Evolutionary conservation across 176 grass and related monocot genomes (phyloP).

Genomic region (Leersia perrieri): DNA sequence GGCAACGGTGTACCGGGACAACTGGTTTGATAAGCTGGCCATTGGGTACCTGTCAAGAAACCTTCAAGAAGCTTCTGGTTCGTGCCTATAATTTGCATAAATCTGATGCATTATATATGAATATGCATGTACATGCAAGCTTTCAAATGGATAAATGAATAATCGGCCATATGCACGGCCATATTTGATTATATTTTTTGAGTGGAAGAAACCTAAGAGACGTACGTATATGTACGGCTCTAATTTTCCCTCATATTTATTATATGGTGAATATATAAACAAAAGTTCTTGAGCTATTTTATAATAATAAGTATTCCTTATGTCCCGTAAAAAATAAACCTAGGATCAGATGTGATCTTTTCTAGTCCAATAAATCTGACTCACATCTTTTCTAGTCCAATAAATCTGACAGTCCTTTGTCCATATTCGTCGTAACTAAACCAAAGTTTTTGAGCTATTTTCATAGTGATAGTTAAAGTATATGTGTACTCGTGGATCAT

Average conservation of each 20-base stretch:
- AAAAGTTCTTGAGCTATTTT: background rate
- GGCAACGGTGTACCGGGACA: slow-evolving; percentile 55
- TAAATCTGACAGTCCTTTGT: too few relatives aligned
- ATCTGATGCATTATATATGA: background rate
- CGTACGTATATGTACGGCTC: too few relatives aligned
- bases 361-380: too few relatives aligned
- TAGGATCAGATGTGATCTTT: too few relatives aligned
- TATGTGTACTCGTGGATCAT: background rate
- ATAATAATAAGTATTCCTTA: too few relatives aligned
- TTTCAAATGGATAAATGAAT: background rate
- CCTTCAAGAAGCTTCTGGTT: slow-evolving; percentile 72
- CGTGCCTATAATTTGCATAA: background rate
- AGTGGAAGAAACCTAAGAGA: background rate
- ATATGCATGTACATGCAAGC: background rate
- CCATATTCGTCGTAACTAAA: too few relatives aligned
- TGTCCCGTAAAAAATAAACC: too few relatives aligned
- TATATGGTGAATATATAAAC: background rate
- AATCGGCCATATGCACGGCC: background rate
- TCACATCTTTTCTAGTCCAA: too few relatives aligned
- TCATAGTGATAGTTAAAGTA: background rate
- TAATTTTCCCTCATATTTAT: too few relatives aligned
- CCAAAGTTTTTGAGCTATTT: too few relatives aligned
- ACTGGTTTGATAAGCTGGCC: slow-evolving; percentile 80
- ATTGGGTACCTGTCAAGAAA: slow-evolving; percentile 68
- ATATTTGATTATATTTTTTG: background rate